phyloP scores from a whole-genome alignment of 2,329 filamentous ascomycete species.

The Pseudocercospora ulei region DNA sequence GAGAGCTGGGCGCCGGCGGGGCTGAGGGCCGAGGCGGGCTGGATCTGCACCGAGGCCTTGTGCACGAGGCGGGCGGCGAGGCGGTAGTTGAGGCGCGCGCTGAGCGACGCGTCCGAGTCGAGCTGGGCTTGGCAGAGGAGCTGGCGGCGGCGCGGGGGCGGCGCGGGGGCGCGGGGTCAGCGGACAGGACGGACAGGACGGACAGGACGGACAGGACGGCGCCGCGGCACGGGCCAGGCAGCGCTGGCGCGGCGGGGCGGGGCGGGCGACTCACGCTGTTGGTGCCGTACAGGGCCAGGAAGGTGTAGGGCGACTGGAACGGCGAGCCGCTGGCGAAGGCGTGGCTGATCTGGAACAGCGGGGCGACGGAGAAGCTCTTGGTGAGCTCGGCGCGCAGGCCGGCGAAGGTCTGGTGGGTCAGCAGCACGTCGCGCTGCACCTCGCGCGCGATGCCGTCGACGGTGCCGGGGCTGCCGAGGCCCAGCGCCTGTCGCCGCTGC shows the following conservation, averaged over 20 bases:
- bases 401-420: slow-evolving; percentile 94
- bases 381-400: slow-evolving; percentile 92
- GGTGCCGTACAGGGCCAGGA: slow-evolving; percentile 86
- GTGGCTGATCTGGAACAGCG: slow-evolving; percentile 94
- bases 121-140: slow-evolving; percentile 91
- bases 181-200: no score
- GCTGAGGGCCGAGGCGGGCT: slow-evolving; percentile 47
- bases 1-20: slow-evolving; percentile 77
- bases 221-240: no score
- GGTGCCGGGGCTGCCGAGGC: slow-evolving; percentile 82
- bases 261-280: slow-evolving; percentile 56
- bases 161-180: no score
- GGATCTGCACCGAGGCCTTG: slow-evolving; percentile 80
- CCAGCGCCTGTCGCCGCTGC: slow-evolving; percentile 76
- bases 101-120: slow-evolving; percentile 82
- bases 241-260: no score
- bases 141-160: no score
- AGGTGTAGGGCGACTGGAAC: slow-evolving; percentile 85
- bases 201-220: no score
- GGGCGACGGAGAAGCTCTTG: slow-evolving; percentile 87
- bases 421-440: slow-evolving; percentile 90
- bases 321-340: slow-evolving; percentile 88
- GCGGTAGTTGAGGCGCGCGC: slow-evolving; percentile 84
- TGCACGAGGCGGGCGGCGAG: slow-evolving; percentile 71
- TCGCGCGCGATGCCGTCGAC: slow-evolving; percentile 83